Evolutionary conservation across 129 eudicot genomes (phyloP).

Genomic region (Chrysanthemum seticuspe): DNA sequence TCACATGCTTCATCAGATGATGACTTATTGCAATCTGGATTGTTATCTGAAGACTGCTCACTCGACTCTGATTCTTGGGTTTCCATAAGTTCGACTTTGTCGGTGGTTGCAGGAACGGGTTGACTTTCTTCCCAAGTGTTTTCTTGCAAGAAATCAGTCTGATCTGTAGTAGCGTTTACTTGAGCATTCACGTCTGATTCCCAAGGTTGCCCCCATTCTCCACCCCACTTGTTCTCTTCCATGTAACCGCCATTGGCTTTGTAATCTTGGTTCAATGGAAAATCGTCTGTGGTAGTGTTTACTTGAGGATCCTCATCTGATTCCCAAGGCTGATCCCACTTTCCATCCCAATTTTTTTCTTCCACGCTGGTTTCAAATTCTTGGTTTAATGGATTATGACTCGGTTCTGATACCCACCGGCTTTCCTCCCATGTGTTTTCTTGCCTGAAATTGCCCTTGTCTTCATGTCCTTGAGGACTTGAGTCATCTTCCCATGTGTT

Average conservation of each 20-base stretch:
- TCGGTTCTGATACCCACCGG: not conserved
- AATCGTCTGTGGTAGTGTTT: too few species aligned
- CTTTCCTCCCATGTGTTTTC: conserved; percentile 4
- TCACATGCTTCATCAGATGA: conserved; percentile 9
- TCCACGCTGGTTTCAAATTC: too few species aligned
- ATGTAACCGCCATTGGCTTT: not conserved
- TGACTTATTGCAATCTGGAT: conserved; percentile 3
- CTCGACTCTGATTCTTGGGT: conserved; percentile 2
- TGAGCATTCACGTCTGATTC: conserved; percentile 16
- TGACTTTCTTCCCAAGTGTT: conserved; percentile 14
- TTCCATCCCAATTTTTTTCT: too few species aligned
- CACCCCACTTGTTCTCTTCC: not conserved
- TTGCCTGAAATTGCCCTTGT: not conserved
- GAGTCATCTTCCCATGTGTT: conserved; percentile 7
- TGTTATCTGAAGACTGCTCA: conserved; percentile 12
- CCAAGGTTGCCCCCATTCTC: not conserved
- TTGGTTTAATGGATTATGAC: too few species aligned
- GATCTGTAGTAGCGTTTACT: not conserved
- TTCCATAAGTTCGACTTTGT: conserved; percentile 20
- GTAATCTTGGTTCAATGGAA: too few species aligned
- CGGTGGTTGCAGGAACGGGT: not conserved
- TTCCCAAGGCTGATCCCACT: too few species aligned
- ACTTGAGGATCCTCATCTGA: too few species aligned
- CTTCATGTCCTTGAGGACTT: not conserved
- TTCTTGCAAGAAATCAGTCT: conserved; percentile 2